Base-by-base conservation (phyloP, 1,284 basidiomycete genomes). In the Sanguinoderma infundibulare region DNA sequence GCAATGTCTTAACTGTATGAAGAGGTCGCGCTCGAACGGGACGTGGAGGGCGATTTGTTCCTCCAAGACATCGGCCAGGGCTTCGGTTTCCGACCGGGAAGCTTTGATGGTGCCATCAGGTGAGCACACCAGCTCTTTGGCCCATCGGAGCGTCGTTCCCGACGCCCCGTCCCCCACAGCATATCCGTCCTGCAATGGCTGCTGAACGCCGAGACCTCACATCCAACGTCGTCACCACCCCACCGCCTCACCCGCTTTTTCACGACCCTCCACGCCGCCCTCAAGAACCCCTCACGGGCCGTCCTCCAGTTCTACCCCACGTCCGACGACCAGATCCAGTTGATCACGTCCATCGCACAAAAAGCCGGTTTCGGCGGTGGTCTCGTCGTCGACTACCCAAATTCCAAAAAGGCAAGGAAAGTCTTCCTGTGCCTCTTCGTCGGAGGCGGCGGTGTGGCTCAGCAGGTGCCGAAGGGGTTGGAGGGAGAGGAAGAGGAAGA, bases 131-230 rank as follows among this genome's bases (percentile, higher is more conserved):
- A 36, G 46, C 22, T 20, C 40, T 22, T 22, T 1, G 4, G 3
- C 2, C 10, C 8, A 17, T 15, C 9, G 14, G 9, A 14, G 17
- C 14, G 14, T n/a, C 17, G 26, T 10, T 20, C 7, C n/a, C 15
- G 10, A 51, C 49, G 28, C 20, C 3, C 28, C 46, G 40, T n/a
- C 50, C 24, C 40, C 36, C 54, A 15, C 69, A 98, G 96, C 72
- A 94, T 99, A 73, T 99, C 98, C 22, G 98, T 98, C 26, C 83
- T 99, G 2, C 98, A 99, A 79, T 99, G 98, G 98, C 84, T 99
- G 0, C 86, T 98, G 63, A 99, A 99, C 75, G 97, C 98, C 40
- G 98, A 99, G 76, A 92, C 95, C 30, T 90, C 93, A 3, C 89
- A 94, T 65, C 93, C 95, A 36, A 92, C 91, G 22, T 92, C 91